A percentile compares a stretch with the other conserved stretches of the same genome.
phyloP scores from a whole-genome alignment of 2,329 filamentous ascomycete genomes.

The Microcyclospora pomicola region DNA sequence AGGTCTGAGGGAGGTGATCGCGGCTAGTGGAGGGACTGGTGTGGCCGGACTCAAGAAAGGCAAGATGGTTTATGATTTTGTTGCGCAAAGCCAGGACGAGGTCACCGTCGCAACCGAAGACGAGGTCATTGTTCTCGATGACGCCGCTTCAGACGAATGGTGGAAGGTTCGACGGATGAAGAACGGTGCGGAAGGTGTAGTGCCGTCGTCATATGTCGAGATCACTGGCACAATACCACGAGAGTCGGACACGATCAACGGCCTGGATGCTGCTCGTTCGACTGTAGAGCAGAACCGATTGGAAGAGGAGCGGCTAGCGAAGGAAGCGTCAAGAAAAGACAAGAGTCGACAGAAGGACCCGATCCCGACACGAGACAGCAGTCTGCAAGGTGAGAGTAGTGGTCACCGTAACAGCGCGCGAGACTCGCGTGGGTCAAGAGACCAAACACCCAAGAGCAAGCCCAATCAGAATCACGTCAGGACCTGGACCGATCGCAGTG shows the following conservation, averaged over 20 bases:
- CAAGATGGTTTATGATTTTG: slow-evolving; percentile 83
- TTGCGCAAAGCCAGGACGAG: slow-evolving; percentile 91
- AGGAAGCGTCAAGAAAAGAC: slow-evolving; percentile 56
- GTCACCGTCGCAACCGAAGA: slow-evolving; percentile 83
- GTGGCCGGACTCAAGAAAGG: slow-evolving; percentile 59
- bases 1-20: slow-evolving; percentile 70
- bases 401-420: slow-evolving; percentile 20
- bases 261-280: slow-evolving; percentile 48
- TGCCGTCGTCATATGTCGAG: slow-evolving; percentile 93
- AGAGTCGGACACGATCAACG: slow-evolving; percentile 34
- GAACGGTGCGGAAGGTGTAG: slow-evolving; percentile 88
- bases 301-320: slow-evolving; percentile 74
- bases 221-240: slow-evolving; percentile 54
- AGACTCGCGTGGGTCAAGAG: slow-evolving; percentile 40
- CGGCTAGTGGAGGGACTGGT: slow-evolving; percentile 55
- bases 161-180: slow-evolving; percentile 87
- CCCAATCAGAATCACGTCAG: slow-evolving; percentile 72
- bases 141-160: slow-evolving; percentile 91
- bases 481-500: slow-evolving; percentile 88
- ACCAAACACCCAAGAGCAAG: slow-evolving; percentile 56
- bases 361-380: slow-evolving; percentile 68
- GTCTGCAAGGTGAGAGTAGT: slow-evolving; percentile 42
- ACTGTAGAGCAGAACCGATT: slow-evolving; percentile 61
- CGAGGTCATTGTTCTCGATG: slow-evolving; percentile 81
- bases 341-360: slow-evolving; percentile 39